phyloP scores from a whole-genome alignment of 805 yeast genomes.

The Candida jianshihensis region DNA sequence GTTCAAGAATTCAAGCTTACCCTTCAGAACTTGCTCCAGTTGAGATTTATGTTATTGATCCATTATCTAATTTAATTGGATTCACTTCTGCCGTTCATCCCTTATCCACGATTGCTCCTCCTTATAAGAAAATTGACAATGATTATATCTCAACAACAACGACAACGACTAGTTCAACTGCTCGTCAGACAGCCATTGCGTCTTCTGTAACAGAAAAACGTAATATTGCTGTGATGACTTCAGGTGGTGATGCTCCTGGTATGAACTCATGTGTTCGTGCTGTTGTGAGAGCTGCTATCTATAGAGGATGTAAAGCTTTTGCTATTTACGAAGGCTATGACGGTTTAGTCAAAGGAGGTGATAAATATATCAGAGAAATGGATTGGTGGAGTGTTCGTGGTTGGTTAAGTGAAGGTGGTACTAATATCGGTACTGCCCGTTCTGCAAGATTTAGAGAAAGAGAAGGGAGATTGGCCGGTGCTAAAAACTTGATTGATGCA shows the following conservation, averaged over 20 bases:
- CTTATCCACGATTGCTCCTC: constrained; percentile 41
- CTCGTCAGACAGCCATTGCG: constrained; percentile 4
- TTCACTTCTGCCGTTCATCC: constrained; percentile 61
- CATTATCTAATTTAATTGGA: constrained; percentile 77
- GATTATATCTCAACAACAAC: constrained; percentile 7
- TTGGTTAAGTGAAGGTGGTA: constrained; percentile 88
- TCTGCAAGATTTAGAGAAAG: constrained; percentile 81
- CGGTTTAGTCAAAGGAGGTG: constrained; percentile 86
- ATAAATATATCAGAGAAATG: constrained; percentile 60
- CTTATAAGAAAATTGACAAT: constrained; percentile 4
- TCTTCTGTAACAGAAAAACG: constrained; percentile 2
- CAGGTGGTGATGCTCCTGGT: constrained; percentile 99
- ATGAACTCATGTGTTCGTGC: constrained; percentile 97
- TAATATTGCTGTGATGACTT: constrained; percentile 91
- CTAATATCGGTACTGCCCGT: constrained; percentile 94
- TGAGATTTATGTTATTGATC: constrained; percentile 75
- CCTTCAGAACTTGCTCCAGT: constrained; percentile 73
- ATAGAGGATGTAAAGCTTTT: constrained; percentile 80
- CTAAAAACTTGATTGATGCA: constrained; percentile 72
- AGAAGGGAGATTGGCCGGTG: constrained; percentile 75
- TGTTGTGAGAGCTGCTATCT: constrained; percentile 87
- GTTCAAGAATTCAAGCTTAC: constrained; percentile 41
- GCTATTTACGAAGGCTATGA: constrained; percentile 94
- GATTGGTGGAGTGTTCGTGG: constrained; percentile 95
- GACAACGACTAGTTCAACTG: constrained; percentile 14